Base-by-base conservation (phyloP, 352 stramenopile species). In the Phytophthora lateralis region DNA sequence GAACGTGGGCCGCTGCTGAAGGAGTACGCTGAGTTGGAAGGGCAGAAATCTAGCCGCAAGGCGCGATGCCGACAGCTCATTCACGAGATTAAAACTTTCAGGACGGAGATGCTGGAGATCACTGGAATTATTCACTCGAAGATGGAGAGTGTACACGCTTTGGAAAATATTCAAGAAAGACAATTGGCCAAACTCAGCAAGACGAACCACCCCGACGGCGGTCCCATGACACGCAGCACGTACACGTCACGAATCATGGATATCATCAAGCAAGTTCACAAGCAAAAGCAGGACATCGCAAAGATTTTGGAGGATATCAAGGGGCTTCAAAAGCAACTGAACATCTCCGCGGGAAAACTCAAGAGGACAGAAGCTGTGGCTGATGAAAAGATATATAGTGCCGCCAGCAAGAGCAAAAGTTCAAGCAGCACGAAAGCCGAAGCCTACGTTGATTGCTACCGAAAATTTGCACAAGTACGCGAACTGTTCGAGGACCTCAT, bases 231-330 rank as follows among this genome's bases (percentile, higher is more conserved):
- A n/a, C 85, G 89, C 35, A 88, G 74, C 61, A 84, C 89, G 60
- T 97, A 97, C 73, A 96, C 82, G 24, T 80, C 82, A 27, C 85
- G 89, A 2, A 96, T 97, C 60, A 89, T 96, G 77, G 89, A 96
- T 60, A 96, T 97, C 59, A 97, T 93, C 73, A 92, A 93, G 60
- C 80, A 92, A 35, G 85, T 96, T 24, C 78, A 91, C 61, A 96
- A 96, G 69, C 88, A 97, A 51, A 97, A 95, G 49, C 69, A 82
- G 29, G 88, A 95, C 37, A 96, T 96, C 20, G 49, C 69, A 11
- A 93, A 92, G 55, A 89, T 95, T 58, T 76, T 95, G 21, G 66
- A 82, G 9, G 86, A 95, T 42, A 93, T 95, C 39, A 89, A 76
- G 21, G 53, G 54, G 1, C 71, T 95, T 30, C 86, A 95, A 55